A percentile compares a stretch with the other conserved stretches of the same genome.
phyloP scores from a whole-genome alignment of 371 early-diverging fungal genomes.

The Mucor plumbeus region DNA sequence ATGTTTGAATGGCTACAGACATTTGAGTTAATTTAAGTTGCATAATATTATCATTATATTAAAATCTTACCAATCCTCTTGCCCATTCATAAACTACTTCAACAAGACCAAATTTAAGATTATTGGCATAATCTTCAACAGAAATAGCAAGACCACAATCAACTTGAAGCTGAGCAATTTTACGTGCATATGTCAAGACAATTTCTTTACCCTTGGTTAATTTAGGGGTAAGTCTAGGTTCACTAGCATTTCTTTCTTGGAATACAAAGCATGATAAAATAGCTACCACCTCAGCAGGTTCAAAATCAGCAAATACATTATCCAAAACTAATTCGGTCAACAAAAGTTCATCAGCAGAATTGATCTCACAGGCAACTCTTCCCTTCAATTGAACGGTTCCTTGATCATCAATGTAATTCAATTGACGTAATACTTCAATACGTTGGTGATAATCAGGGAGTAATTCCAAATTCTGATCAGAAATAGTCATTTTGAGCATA shows the following conservation, averaged over 20 bases:
- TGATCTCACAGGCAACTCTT: conserved; percentile 99
- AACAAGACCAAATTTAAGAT: conserved; percentile 86
- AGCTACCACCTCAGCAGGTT: conserved; percentile 94
- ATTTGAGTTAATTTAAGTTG: background rate
- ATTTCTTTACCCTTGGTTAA: conserved; percentile 64
- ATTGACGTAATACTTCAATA: conserved; percentile 76
- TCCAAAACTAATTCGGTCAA: conserved; percentile 98
- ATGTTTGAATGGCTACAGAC: conserved; percentile 79
- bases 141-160: conserved; percentile 69
- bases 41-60: background rate
- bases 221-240: conserved; percentile 70
- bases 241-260: conserved; percentile 82
- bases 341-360: conserved; percentile 95
- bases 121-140: conserved; percentile 57
- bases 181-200: conserved; percentile 66
- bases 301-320: conserved; percentile 89
- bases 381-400: conserved; percentile 96
- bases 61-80: conserved; percentile 69
- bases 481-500: conserved; percentile 76
- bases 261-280: conserved; percentile 97
- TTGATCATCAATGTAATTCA: conserved; percentile 84
- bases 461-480: conserved; percentile 90
- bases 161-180: conserved; percentile 79
- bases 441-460: conserved; percentile 93
- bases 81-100: conserved; percentile 99